Evolutionary conservation across 805 yeast species (phyloP), one percentile per base, ranked within the genome.

Genomic region (Wickerhamomyces alni): DNA sequence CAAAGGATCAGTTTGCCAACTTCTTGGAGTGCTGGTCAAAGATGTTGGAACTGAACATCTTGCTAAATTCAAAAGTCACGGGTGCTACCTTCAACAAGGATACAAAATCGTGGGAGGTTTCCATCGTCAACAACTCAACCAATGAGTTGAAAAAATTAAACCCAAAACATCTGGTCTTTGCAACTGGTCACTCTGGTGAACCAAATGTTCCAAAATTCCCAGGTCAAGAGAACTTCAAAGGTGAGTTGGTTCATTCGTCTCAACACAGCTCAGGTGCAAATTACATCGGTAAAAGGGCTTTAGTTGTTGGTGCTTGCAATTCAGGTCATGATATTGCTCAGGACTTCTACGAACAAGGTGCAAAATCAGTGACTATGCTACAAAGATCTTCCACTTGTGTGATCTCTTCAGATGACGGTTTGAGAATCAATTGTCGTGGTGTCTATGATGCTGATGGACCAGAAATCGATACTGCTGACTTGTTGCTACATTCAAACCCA

Each of bases 151-250:
- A 44, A 31, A 44, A 28, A 8, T 42, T 66, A 19, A 26, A 45
- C 13, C 70, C 70, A 39, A 53, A 58, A 19, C 72, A 69, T 44
- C 29, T 69, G 3, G 63, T 69, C 16, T 53, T 69, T 55, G 65
- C 72, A 16, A 68, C 74, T 10, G 75, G 75, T 17, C 68, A 66
- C 34, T 67, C 72, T 10, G 73, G 74, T 36, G 66, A 65, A 38
- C 69, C 74, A 32, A 66, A 65, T 48, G 51, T 67, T 45, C 74
- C 75, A 16, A 50, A 49, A 16, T 67, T 68, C 57, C 51, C 51
- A 21, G 64, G 62, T 29, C 65, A 65, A 42, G 63, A 63, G 8
- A 39, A 45, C 12, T 69, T 66, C 51, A 56, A 62, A 44, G 68
- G 69, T 15, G 58, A 51, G 28, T 51, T 69, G 35, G 63, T 65